Conservation (phyloP, 1,284 basidiomycete genomes). For the Phylloboletellus chloephorus region DNA sequence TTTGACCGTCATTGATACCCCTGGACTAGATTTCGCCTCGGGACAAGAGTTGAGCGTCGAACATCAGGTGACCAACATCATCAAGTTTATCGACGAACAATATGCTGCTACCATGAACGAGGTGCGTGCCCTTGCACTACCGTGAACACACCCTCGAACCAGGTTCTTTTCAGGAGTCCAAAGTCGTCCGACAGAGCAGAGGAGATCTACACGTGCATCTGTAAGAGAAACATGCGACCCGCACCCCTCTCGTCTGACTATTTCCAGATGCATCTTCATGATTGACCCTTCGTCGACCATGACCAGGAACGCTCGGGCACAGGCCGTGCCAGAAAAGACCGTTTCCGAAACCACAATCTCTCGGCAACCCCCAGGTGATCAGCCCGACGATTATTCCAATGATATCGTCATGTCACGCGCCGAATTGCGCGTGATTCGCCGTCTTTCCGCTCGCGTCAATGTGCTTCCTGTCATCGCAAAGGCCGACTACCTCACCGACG, state of each 20-base stretch:
- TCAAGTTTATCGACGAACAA: constrained; percentile 71
- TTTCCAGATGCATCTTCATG: constrained; percentile 69
- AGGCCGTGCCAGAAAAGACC: constrained; percentile 46
- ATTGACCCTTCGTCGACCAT: constrained; percentile 71
- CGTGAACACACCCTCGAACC: constrained; percentile 1
- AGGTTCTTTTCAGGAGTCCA: constrained; percentile 57
- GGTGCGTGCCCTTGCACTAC: constrained; percentile 38
- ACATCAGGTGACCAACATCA: constrained; percentile 60
- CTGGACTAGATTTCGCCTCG: constrained; percentile 67
- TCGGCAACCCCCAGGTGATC: constrained; percentile 34
- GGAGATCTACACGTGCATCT: constrained; percentile 81
- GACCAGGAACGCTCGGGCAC: constrained; percentile 44
- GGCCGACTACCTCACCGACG: constrained; percentile 73
- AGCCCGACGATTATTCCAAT: constrained; percentile 44
- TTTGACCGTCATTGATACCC: constrained; percentile 76
- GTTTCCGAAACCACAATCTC: constrained; percentile 59
- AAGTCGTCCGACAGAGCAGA: constrained; percentile 76
- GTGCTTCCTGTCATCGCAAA: constrained; percentile 73
- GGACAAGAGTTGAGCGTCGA: constrained; percentile 72
- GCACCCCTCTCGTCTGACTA: constrained; percentile 18
- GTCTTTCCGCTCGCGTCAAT: constrained; percentile 65
- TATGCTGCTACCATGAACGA: constrained; percentile 81
- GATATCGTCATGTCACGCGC: constrained; percentile 61
- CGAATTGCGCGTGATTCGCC: constrained; percentile 71
- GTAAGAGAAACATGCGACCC: constrained; percentile 39